phyloP scores from a whole-genome alignment of 371 early-diverging fungal species.

The Mortierella sp. region DNA sequence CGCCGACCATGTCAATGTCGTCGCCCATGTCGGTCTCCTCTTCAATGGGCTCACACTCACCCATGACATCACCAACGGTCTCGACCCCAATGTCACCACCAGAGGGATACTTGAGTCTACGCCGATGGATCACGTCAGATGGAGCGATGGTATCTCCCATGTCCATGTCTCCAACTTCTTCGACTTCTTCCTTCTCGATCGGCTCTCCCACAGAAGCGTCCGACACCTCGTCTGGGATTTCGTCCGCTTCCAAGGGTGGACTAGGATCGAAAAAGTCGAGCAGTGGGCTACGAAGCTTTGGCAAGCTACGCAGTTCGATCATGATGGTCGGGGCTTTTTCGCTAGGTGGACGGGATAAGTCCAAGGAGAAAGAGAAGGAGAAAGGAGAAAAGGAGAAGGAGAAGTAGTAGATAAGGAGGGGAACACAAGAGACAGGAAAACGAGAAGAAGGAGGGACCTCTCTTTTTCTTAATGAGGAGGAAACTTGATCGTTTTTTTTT shows the following conservation, averaged over 20 bases:
- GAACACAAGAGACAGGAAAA: background rate
- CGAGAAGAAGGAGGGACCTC: too few species aligned
- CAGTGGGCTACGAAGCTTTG: constrained; percentile 22
- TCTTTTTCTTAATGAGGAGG: background rate
- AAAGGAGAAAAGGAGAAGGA: background rate
- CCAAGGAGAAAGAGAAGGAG: constrained; percentile 12
- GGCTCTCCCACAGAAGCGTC: too few species aligned
- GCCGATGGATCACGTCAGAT: too few species aligned
- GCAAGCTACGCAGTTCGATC: constrained; percentile 20
- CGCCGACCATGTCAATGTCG: background rate
- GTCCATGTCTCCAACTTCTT: too few species aligned
- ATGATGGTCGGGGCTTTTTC: constrained; percentile 25
- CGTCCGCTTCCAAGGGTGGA: too few species aligned
- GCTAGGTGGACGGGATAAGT: constrained; percentile 9
- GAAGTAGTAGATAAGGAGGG: too few species aligned
- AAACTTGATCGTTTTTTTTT: background rate
- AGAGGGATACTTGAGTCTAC: background rate
- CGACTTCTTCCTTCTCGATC: too few species aligned
- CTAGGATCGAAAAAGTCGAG: background rate
- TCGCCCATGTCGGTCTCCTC: background rate
- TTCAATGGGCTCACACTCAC: background rate
- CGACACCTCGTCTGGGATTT: too few species aligned
- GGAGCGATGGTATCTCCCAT: too few species aligned
- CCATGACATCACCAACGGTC: background rate
- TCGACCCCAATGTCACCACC: constrained; percentile 17